These are phyloP conservation scores for Salinomyces thailandicus DNA, from an alignment of 2,329 filamentous ascomycete species.

Conservation along the genomic window DNA sequence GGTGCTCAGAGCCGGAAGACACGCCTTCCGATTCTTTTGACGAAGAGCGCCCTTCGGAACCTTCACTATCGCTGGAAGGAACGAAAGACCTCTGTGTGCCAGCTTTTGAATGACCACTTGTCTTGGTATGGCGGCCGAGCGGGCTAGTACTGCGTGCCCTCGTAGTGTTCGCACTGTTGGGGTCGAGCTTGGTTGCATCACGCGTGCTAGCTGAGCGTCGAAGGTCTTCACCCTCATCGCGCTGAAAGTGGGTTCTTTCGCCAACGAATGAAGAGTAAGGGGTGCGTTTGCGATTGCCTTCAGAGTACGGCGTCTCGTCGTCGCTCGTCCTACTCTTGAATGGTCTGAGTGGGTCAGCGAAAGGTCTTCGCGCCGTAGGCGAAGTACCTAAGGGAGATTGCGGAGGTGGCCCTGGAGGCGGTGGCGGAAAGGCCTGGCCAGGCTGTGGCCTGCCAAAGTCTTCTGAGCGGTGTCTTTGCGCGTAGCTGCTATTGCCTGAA, in stretches of 20 bases:
- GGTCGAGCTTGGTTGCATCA: constrained; percentile 26
- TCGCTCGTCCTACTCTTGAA: constrained; percentile 23
- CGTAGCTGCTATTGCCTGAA: constrained; percentile 14
- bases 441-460: constrained; percentile 15
- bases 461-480: constrained; percentile 20
- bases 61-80: constrained; percentile 17
- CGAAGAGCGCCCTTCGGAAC: constrained; percentile 9
- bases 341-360: constrained; percentile 27
- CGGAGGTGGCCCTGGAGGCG: constrained; percentile 28
- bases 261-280: constrained; percentile 45
- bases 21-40: constrained; percentile 6
- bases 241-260: constrained; percentile 44
- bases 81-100: constrained; percentile 12
- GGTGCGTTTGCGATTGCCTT: constrained; percentile 40
- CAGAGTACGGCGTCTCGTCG: constrained; percentile 33
- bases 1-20: constrained; percentile 3
- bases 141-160: constrained; percentile 20
- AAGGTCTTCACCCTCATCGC: constrained; percentile 36
- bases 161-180: constrained; percentile 7
- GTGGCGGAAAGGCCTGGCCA: constrained; percentile 18
- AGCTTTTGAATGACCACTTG: constrained; percentile 4
- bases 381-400: constrained; percentile 15
- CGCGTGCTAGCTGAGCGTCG: constrained; percentile 45
- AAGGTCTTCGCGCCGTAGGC: constrained; percentile 25
- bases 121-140: constrained; percentile 7